A percentile compares a stretch with the other conserved stretches of the same genome.
phyloP scores from a whole-genome alignment of 305 asterid species.

The Fraxinus baroniana region DNA sequence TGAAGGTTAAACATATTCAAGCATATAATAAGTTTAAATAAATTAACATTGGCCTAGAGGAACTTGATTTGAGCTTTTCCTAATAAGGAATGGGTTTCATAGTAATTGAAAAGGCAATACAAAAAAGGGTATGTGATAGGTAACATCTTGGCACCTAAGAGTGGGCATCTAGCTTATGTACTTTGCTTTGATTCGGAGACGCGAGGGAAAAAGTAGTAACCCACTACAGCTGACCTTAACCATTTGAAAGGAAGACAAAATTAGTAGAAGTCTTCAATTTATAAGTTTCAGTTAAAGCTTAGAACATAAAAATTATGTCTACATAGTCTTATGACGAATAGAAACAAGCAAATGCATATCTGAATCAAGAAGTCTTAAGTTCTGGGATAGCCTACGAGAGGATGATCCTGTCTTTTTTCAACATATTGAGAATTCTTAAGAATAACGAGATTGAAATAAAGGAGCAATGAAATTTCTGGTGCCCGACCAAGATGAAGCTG shows the following conservation, averaged over 20 bases:
- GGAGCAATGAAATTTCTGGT: not conserved
- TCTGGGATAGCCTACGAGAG: not conserved
- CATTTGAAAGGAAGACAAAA: not conserved
- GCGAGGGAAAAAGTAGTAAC: not conserved
- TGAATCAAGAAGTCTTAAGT: not conserved
- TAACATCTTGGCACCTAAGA: not conserved
- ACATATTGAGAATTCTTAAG: not conserved
- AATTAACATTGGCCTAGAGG: not conserved
- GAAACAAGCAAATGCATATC: not conserved
- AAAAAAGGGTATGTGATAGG: not conserved
- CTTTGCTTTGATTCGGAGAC: not conserved
- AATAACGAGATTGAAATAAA: not conserved
- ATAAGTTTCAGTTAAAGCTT: not conserved
- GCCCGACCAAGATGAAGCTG: not conserved
- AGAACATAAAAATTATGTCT: not conserved
- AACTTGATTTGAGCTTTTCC: not conserved
- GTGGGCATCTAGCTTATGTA: not conserved
- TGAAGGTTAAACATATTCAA: not conserved
- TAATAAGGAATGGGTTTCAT: not conserved
- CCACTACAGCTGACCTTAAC: not conserved
- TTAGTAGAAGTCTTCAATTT: not conserved
- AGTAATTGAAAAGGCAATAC: not conserved
- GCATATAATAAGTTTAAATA: not conserved
- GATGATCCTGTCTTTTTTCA: not conserved
- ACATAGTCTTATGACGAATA: not conserved